phyloP scores from a whole-genome alignment of 129 eudicot species.

The Ambrosia artemisiifolia region DNA sequence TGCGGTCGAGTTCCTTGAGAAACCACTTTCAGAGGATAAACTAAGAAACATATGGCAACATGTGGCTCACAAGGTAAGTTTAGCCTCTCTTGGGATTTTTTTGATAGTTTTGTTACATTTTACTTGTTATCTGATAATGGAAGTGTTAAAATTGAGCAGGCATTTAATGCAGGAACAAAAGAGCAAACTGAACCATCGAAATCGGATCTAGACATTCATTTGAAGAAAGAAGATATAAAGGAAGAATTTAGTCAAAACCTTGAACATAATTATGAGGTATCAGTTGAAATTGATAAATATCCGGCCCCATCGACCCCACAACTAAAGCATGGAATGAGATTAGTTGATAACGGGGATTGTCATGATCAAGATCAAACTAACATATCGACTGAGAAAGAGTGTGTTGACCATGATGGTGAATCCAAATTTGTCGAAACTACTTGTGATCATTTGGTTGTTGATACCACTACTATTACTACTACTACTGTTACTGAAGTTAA shows the following conservation, averaged over 20 bases:
- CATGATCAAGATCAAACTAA: conserved; percentile 59
- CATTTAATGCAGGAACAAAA: conserved; percentile 56
- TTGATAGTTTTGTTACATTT: neutral
- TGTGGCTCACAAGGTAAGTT: conserved; percentile 68
- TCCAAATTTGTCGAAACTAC: conserved; percentile 78
- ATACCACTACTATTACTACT: conserved; percentile 9
- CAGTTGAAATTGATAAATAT: conserved; percentile 50
- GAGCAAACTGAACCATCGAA: conserved; percentile 40
- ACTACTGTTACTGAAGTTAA: neutral
- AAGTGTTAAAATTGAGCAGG: conserved; percentile 36
- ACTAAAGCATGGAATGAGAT: conserved; percentile 53
- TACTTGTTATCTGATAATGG: neutral
- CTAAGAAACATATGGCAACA: conserved; percentile 83
- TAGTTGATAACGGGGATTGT: conserved; percentile 51
- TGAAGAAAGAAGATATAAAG: conserved; percentile 25
- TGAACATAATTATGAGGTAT: conserved; percentile 30
- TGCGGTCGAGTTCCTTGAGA: conserved; percentile 71
- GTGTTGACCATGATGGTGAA: conserved; percentile 50
- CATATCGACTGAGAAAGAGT: conserved; percentile 38
- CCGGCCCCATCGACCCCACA: conserved; percentile 90
- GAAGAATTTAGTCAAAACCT: conserved; percentile 20
- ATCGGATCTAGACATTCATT: conserved; percentile 34
- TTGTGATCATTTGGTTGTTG: conserved; percentile 32
- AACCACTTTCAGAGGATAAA: conserved; percentile 74
- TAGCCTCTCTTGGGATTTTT: neutral